Base-by-base conservation (phyloP, 352 stramenopile genomes). In the Globisporangium solare region DNA sequence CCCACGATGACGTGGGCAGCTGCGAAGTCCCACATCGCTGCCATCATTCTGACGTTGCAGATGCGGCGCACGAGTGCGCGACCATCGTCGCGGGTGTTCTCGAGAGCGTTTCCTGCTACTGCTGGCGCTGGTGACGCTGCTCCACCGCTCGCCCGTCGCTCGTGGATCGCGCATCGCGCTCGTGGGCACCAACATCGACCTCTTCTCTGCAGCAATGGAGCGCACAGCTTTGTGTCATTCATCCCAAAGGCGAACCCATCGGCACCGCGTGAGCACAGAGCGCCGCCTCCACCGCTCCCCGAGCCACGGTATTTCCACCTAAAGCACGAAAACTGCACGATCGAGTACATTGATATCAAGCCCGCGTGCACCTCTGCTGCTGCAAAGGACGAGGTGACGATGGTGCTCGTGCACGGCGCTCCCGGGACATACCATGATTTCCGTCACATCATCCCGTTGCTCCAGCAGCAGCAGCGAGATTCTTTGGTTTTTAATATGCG, bases 401-500 rank as follows among this genome's bases (percentile, higher is more conserved):
- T 76, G 11, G 70, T 83, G n/a, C 48, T 76, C 1, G 12, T 83
- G 1, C 73, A 83, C 45, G 70, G 73, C 13, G 70, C 70, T 2
- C 70, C 73, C 35, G 73, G 73, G 7, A 74, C 68, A 13, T 76
- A 76, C 51, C 32, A 61, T 3, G 70, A 80, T 47, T 83, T 67
- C 35, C 70, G 66, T 6, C 63, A 83, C 52, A 31, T 83, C 39
- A 60, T 74, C 21, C 73, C 60, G 15, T 50, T 67, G 54, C 54
- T 63, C 13, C 60, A 63, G 41, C 31, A 58, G 41, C 31, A 58
- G 13, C 54, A 54, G 18, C 24, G 45, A 12, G 42, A 35, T 8
- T 35, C 27, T 35, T 35, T 6, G 5, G 10, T 6, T 14, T 14
- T 50, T 45, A 56, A 43, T 15, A 6, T 59, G 12, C 60, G 60